Conservation (phyloP, 768 basidiomycete genomes). For the Kwoniella heveanensis region DNA sequence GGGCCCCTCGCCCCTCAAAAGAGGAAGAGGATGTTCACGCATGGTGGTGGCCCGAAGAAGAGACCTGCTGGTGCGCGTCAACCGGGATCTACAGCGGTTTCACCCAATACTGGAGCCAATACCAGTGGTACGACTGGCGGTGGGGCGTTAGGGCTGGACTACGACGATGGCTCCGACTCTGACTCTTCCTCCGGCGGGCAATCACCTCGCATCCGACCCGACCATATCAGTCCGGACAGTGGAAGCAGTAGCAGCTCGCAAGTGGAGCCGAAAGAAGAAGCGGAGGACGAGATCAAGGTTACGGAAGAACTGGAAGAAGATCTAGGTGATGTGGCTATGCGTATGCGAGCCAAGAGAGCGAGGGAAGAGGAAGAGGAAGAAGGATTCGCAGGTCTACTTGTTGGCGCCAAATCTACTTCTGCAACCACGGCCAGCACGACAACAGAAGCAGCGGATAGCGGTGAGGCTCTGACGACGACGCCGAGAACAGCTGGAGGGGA, state of each 20-base stretch:
- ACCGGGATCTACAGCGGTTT: neutral
- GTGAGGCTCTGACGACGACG: neutral
- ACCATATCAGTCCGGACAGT: neutral
- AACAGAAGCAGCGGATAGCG: neutral
- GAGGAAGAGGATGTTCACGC: conserved; percentile 57
- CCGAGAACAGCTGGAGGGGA: neutral
- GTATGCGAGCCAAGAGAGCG: conserved; percentile 70
- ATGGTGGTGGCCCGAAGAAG: conserved; percentile 55
- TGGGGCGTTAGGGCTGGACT: conserved; percentile 47
- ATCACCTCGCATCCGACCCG: conserved; percentile 26
- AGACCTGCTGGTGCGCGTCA: conserved; percentile 60
- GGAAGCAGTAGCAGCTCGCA: neutral
- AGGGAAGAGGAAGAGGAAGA: conserved; percentile 69
- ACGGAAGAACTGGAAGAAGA: conserved; percentile 55
- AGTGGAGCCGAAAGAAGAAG: neutral
- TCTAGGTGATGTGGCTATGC: conserved; percentile 57
- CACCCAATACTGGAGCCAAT: neutral
- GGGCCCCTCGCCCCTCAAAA: conserved; percentile 19
- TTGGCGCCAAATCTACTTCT: conserved; percentile 10
- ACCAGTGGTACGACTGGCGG: conserved; percentile 6
- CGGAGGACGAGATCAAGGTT: conserved; percentile 40
- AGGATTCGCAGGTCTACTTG: conserved; percentile 54
- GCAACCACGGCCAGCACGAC: conserved; percentile 10
- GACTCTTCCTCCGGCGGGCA: conserved; percentile 36
- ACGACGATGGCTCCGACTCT: conserved; percentile 54